These are phyloP conservation scores for Phytophthora boehmeriae DNA, from an alignment of 352 stramenopile species.

Conservation along the genomic window DNA sequence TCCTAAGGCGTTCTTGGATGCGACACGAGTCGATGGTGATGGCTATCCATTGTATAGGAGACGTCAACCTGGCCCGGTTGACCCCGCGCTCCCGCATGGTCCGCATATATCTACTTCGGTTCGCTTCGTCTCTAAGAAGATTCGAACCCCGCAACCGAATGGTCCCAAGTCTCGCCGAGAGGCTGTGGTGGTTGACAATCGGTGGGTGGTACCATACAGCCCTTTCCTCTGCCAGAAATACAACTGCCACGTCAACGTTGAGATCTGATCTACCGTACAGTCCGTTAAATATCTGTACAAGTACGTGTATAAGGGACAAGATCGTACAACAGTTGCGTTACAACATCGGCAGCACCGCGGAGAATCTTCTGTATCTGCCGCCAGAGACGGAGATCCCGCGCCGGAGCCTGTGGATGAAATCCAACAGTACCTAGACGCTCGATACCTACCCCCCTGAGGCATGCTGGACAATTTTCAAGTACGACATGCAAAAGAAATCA, in stretches of 20 bases:
- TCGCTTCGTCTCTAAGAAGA: background rate
- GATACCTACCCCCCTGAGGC: background rate
- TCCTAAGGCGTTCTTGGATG: constrained; percentile 14
- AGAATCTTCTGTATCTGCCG: no score
- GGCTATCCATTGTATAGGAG: constrained; percentile 20
- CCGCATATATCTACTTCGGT: background rate
- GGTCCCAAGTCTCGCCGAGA: no score
- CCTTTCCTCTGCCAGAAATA: constrained; percentile 6
- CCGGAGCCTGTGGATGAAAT: background rate
- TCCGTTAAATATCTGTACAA: constrained; percentile 3
- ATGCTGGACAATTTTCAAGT: background rate
- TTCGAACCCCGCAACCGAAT: background rate
- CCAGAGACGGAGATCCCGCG: no score
- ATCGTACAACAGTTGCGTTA: background rate
- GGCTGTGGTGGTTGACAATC: background rate
- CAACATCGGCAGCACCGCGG: no score
- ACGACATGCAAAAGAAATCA: background rate
- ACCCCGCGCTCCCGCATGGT: background rate
- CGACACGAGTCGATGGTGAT: constrained; percentile 8
- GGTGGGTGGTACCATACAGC: constrained; percentile 7
- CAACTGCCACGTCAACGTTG: constrained; percentile 10
- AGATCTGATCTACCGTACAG: constrained; percentile 8
- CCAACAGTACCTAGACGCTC: background rate
- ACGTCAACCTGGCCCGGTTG: background rate
- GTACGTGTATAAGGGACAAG: constrained; percentile 3